Evolutionary conservation across 2,329 filamentous ascomycete genomes (phyloP), one percentile per base, ranked within the genome.

Genomic region (Lanzia echinophila): DNA sequence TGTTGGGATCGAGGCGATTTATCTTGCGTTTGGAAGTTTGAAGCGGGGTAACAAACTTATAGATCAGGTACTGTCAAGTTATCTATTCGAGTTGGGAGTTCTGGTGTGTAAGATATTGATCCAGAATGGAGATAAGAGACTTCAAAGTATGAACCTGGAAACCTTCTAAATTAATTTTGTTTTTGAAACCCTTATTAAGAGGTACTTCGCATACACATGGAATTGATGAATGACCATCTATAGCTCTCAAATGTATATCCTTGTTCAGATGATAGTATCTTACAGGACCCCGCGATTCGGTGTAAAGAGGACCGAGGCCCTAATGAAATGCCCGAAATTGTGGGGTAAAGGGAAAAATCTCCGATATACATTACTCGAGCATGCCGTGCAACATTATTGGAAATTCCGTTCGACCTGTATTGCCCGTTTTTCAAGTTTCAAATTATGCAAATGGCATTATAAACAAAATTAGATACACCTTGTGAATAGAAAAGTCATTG

Each of bases 231-330:
- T 8, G 6, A 10, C 5, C 17, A 12, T 15, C 38, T 6, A 51
- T 28, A 47, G 48, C 10, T 45, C 15, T 22, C 20, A 36, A 34
- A 13, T 7, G 28, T 36, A 32, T 10, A 24, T 42, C 50, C 43
- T 53, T 41, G 43, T 33, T 4, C 24, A 28, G 24, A 28, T 28
- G 24, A 28, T 32, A 32, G 22, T 15, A 39, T 17, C 22, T 19
- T 11, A 59, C 38, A 47, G 38, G 19, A 44, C 60, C 61, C 61
- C 60, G 52, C 61, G 56, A 57, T 58, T 62, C 61, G 60, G 60
- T 38, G 17, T 28, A 60, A 50, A 47, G 52, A 22, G 8, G 8
- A 47, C 61, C 60, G 60, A 62, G 39, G 38, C 48, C 36, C 4
- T 39, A 12, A 42, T 34, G 19, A 36, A 28, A 38, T 34, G 36